Evolutionary conservation across 129 eudicot species (phyloP).

Genomic region (Flaveria trinervia): DNA sequence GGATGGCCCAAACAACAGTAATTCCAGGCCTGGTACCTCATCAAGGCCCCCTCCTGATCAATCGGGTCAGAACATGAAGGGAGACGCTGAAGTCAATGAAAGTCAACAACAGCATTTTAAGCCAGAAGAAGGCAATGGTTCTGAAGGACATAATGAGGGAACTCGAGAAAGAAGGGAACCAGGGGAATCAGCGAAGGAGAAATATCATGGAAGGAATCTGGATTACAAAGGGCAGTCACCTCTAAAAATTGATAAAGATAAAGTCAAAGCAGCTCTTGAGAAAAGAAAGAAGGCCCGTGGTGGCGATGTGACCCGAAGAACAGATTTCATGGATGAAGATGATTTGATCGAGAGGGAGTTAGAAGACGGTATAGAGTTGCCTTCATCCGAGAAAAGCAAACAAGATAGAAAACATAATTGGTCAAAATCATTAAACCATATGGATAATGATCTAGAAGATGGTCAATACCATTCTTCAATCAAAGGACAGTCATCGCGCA

Average conservation of each 20-base stretch:
- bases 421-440: slow-evolving; percentile 47
- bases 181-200: slow-evolving; percentile 46
- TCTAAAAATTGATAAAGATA: slow-evolving; percentile 70
- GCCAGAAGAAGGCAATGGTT: slow-evolving; percentile 41
- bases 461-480: slow-evolving; percentile 35
- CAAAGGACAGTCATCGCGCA: slow-evolving; percentile 44
- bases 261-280: slow-evolving; percentile 77
- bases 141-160: slow-evolving; percentile 47
- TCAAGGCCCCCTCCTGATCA: slow-evolving; percentile 49
- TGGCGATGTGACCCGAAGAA: slow-evolving; percentile 60
- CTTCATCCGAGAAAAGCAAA: slow-evolving; percentile 62
- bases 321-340: slow-evolving; percentile 73
- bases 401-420: slow-evolving; percentile 58
- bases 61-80: slow-evolving; percentile 40
- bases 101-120: slow-evolving; percentile 47
- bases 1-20: slow-evolving; percentile 47
- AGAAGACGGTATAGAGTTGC: slow-evolving; percentile 85
- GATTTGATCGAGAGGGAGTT: slow-evolving; percentile 76
- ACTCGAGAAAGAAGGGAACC: slow-evolving; percentile 50
- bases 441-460: slow-evolving; percentile 48
- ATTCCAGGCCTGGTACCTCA: slow-evolving; percentile 49
- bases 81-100: slow-evolving; percentile 50
- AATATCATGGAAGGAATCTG: slow-evolving; percentile 45
- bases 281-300: slow-evolving; percentile 71
- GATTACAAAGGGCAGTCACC: slow-evolving; percentile 67